phyloP scores from a whole-genome alignment of 768 basidiomycete genomes.

The Mycena filopes region DNA sequence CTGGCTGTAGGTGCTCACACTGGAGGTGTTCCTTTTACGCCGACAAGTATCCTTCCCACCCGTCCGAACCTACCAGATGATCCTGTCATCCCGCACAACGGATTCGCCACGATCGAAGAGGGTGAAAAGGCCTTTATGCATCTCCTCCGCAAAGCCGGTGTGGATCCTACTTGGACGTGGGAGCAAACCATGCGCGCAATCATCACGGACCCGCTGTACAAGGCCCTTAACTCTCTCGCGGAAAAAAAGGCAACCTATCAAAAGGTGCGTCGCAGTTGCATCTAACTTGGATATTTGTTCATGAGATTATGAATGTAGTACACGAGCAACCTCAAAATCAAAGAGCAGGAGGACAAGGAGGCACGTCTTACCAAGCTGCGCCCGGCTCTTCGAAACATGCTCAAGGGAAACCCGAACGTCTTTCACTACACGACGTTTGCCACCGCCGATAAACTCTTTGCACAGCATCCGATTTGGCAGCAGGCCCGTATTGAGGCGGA shows the following conservation, averaged over 20 bases:
- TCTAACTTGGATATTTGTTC: neutral
- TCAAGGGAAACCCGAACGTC: slow-evolving; percentile 87
- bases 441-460: slow-evolving; percentile 88
- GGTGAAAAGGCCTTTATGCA: slow-evolving; percentile 96
- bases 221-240: slow-evolving; percentile 90
- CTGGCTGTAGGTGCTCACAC: slow-evolving; percentile 64
- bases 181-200: slow-evolving; percentile 98
- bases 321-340: slow-evolving; percentile 76
- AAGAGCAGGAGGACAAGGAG: slow-evolving; percentile 89
- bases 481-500: slow-evolving; percentile 88
- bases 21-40: slow-evolving; percentile 66
- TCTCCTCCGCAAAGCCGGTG: slow-evolving; percentile 87
- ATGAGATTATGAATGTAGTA: slow-evolving; percentile 60
- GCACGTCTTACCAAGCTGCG: slow-evolving; percentile 85
- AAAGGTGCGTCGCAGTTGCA: slow-evolving; percentile 66
- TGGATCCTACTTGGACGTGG: slow-evolving; percentile 96
- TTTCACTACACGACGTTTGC: slow-evolving; percentile 92
- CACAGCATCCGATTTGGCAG: slow-evolving; percentile 91
- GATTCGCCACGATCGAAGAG: slow-evolving; percentile 86
- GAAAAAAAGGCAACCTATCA: slow-evolving; percentile 96
- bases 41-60: slow-evolving; percentile 71
- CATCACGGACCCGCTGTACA: slow-evolving; percentile 98
- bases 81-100: slow-evolving; percentile 89
- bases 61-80: slow-evolving; percentile 88
- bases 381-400: slow-evolving; percentile 87